phyloP scores from a whole-genome alignment of 805 yeast genomes.

The Yamadazyma insecticola region DNA sequence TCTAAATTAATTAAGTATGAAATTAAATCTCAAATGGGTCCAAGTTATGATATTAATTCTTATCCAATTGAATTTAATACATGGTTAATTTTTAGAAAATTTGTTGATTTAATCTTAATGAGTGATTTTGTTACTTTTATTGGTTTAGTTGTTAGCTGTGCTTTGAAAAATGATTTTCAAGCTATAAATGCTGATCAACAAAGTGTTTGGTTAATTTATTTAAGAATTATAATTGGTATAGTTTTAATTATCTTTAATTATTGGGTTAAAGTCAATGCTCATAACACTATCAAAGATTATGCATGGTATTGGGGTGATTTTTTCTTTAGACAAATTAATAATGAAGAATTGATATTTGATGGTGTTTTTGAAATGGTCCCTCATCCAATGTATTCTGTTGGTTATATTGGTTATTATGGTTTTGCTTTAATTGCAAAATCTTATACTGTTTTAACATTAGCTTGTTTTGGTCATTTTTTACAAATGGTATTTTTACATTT shows the following conservation, averaged over 20 bases:
- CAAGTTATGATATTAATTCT: constrained; percentile 19
- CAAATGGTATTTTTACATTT: constrained; percentile 71
- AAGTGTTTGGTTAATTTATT: constrained; percentile 36
- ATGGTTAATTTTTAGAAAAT: constrained; percentile 75
- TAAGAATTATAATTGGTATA: constrained; percentile 57
- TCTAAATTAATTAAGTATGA: constrained; percentile 36
- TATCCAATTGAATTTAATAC: constrained; percentile 74
- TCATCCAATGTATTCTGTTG: constrained; percentile 90
- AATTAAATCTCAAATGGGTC: constrained; percentile 36
- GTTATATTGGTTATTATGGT: constrained; percentile 84
- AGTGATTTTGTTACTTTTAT: constrained; percentile 76
- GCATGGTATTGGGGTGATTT: constrained; percentile 98
- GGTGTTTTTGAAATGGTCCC: constrained; percentile 89
- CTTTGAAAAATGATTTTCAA: constrained; percentile 33
- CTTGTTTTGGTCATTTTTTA: constrained; percentile 68
- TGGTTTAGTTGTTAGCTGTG: constrained; percentile 53
- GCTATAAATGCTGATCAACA: constrained; percentile 33
- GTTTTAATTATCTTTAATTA: constrained; percentile 64
- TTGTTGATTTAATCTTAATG: constrained; percentile 80
- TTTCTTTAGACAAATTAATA: constrained; percentile 65
- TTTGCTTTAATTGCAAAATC: constrained; percentile 73
- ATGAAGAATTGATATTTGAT: constrained; percentile 70
- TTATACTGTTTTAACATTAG: constrained; percentile 62
- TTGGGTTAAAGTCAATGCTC: constrained; percentile 86
- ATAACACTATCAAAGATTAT: constrained; percentile 80